Conservation (phyloP, 2,329 filamentous ascomycete genomes). For the Fusarium euwallaceae region DNA sequence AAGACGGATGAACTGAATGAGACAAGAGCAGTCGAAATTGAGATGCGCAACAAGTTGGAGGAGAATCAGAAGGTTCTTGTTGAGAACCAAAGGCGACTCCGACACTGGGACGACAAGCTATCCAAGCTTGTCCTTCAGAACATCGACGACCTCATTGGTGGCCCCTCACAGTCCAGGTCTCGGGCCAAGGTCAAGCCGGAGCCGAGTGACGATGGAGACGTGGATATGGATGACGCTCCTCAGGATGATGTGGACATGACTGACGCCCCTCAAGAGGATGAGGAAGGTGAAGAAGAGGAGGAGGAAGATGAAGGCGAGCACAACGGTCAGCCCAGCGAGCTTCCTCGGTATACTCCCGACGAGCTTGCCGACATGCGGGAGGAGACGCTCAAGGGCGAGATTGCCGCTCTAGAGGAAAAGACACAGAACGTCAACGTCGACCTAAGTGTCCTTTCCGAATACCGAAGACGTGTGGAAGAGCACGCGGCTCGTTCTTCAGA, state of each 20-base stretch:
- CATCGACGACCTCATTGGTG: conserved; percentile 74
- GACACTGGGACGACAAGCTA: conserved; percentile 92
- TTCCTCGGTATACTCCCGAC: conserved; percentile 83
- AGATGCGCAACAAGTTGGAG: conserved; percentile 98
- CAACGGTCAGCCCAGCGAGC: conserved; percentile 62
- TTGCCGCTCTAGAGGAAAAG: conserved; percentile 73
- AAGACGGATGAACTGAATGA: conserved; percentile 89
- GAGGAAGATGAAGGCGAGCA: conserved; percentile 43
- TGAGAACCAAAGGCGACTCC: conserved; percentile 87
- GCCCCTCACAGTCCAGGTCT: conserved; percentile 45
- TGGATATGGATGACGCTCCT: conserved; percentile 50
- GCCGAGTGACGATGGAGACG: conserved; percentile 47
- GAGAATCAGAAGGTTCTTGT: conserved; percentile 90
- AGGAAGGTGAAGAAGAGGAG: conserved; percentile 44
- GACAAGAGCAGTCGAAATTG: conserved; percentile 90
- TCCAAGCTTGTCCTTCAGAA: conserved; percentile 87
- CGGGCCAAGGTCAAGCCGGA: conserved; percentile 44
- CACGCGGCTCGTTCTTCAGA: conserved; percentile 86
- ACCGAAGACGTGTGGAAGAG: conserved; percentile 87
- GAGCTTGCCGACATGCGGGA: conserved; percentile 77
- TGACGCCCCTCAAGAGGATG: conserved; percentile 49
- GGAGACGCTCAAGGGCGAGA: conserved; percentile 71
- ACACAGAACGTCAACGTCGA: conserved; percentile 91
- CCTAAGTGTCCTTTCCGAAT: conserved; percentile 88
- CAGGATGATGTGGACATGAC: conserved; percentile 49